Base-by-base conservation (phyloP, 345 rosid species). In the Euclidium syriacum region DNA sequence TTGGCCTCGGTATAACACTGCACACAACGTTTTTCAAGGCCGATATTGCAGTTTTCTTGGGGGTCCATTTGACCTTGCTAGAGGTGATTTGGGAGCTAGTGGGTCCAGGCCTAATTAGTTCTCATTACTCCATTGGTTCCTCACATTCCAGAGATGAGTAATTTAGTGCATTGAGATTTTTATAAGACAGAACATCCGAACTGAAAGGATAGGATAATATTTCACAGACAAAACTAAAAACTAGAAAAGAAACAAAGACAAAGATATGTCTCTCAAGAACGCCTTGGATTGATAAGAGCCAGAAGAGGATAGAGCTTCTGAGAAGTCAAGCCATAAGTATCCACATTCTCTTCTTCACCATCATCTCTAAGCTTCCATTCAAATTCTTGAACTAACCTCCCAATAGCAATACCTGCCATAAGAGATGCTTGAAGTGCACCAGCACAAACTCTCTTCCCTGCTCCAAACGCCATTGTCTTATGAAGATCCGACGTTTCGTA, bases 391-490 rank as follows among this genome's bases (percentile, higher is more conserved):
- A 84, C 87, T 56, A 84, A 70, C 65, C 91, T 80, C 15, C 91
- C 95, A 12, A 92, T 81, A 1, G 90, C 74, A 1, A 78, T 57
- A 30, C 88, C 82, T 14, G 73, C 75, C 42, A 90, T 68, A 27
- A 81, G 41, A 59, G 68, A 77, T 2, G 97, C 97, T 72, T 85
- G 87, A 17, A 84, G 83, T 25, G 91, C 74, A 32, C 96, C 97
- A 2, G 96, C 91, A 23, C 99, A 87, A 4, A 58, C 76, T 70
- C 90, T 83, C 65, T 79, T 94, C 30, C 97, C 97, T 0, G 85
- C 84, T 43, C 99, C 99, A 24, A 94, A 94, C 0, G 96, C 99
- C 96, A 87, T 85, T 9, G 96, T 94, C 81, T 87, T 85, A 73
- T 85, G 72, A 62, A 90, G 59, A 58, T 90, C 95, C 15, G 65